These are phyloP conservation scores for Anisodus acutangulus DNA, from an alignment of 257 asterid genomes.

Conservation along the genomic window DNA sequence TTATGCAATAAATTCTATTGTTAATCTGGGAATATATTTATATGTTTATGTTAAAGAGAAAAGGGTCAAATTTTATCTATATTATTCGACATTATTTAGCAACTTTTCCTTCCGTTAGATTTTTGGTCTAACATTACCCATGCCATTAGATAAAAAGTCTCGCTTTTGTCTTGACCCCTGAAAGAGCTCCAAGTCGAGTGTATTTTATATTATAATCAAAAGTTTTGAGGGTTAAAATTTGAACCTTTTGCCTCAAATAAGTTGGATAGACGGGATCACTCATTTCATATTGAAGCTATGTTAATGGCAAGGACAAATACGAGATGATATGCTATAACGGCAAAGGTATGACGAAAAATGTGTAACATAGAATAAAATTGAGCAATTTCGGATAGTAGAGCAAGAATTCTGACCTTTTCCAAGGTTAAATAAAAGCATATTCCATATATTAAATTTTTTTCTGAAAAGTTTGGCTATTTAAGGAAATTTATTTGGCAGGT, in stretches of 20 bases:
- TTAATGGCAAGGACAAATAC: not conserved
- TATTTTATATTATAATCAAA: no score
- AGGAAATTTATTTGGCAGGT: slow-evolving; percentile 47
- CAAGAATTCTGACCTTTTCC: no score
- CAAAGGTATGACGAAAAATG: not conserved
- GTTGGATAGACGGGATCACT: not conserved
- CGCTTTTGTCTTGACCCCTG: not conserved
- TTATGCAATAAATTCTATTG: no score
- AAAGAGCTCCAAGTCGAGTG: not conserved
- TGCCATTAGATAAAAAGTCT: not conserved
- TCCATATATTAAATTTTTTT: no score
- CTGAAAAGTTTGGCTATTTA: not conserved
- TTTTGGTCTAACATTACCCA: not conserved
- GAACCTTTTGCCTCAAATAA: no score
- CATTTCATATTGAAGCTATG: not conserved
- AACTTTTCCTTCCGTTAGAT: no score
- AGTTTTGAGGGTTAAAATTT: no score
- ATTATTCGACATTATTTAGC: no score
- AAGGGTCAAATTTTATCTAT: no score
- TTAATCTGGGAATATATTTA: not conserved
- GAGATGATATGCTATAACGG: not conserved
- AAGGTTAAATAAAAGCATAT: no score
- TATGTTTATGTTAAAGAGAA: no score
- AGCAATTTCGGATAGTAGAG: not conserved
- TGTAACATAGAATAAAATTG: not conserved